Base-by-base conservation (phyloP, 2,329 filamentous ascomycete genomes). In the Aspergillus pseudoterreus region DNA sequence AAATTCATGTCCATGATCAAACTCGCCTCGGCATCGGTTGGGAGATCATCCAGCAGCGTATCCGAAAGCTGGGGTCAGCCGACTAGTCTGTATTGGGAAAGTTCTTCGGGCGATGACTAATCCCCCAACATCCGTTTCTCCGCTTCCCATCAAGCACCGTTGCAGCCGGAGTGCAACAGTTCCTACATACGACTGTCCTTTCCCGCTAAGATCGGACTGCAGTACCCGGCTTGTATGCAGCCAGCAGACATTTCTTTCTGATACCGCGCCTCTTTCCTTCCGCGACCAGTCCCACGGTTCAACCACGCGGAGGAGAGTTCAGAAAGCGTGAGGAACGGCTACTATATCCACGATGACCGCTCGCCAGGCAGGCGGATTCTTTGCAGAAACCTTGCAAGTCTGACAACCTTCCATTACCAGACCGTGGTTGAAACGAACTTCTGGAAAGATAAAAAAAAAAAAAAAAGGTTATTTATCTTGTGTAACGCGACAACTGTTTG, bases 321-420 rank as follows among this genome's bases (percentile, higher is more conserved):
- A 22, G 19, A 27, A 39, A 36, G 19, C 39, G 11, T 6, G 39
- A 38, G 21, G 22, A 30, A 6, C n/a, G 27, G 12, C 30, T 27
- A 15, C 22, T 35, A 21, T 19, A 43, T 19, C 38, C 19, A 27
- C 32, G 41, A 56, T 54, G 56, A 48, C 49, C 49, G 45, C 43
- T 47, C 43, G 48, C 47, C 49, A 47, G 52, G 49, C 50, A 43
- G 55, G 27, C 46, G 46, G 32, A 52, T 45, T 27, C 35, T 33
- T 36, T 45, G 42, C 45, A 35, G 32, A 49, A 49, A 41, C 44
- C 35, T 48, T 38, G 19, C 42, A 12, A 44, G 15, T 41, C 32
- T 51, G 27, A 49, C 24, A 9, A 9, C 15, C 19, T 27, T 35
- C 11, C 11, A 32, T 46, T 43, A 12, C 17, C 38, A 42, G 22